Evolutionary conservation across 805 yeast genomes (phyloP).

Genomic region (Yamadazyma sp.): DNA sequence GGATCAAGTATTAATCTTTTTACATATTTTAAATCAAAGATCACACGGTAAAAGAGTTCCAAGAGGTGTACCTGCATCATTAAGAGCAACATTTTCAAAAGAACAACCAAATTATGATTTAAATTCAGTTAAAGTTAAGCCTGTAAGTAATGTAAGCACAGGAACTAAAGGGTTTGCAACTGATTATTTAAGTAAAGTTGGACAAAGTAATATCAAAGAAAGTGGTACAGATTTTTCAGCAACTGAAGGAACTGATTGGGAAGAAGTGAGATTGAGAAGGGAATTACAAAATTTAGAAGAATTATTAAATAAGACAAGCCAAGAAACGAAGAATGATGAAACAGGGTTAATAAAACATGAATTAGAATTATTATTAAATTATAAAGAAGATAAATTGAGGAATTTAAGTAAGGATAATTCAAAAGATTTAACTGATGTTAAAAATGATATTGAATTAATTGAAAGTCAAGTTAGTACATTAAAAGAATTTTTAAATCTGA

Average conservation of each 20-base stretch:
- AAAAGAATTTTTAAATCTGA: constrained; percentile 62
- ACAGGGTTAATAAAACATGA: constrained; percentile 50
- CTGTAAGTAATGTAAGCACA: constrained; percentile 9
- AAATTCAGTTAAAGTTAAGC: constrained; percentile 30
- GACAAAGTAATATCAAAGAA: constrained; percentile 39
- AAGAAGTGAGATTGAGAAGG: constrained; percentile 76
- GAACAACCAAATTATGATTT: constrained; percentile 73
- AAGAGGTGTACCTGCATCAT: constrained; percentile 87
- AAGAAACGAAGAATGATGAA: constrained; percentile 18
- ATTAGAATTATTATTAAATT: constrained; percentile 76
- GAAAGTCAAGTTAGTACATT: constrained; percentile 74
- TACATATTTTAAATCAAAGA: constrained; percentile 89
- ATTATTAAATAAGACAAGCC: constrained; percentile 52
- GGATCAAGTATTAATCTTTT: constrained; percentile 84
- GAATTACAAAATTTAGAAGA: constrained; percentile 73
- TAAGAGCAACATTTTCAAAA: constrained; percentile 88
- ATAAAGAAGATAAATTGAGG: constrained; percentile 60
- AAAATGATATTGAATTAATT: constrained; percentile 62
- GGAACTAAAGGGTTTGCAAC: constrained; percentile 46
- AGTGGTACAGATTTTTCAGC: constrained; percentile 70
- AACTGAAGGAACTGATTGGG: constrained; percentile 87
- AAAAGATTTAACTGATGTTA: constrained; percentile 49
- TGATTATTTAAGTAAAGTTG: constrained; percentile 53
- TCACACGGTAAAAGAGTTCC: constrained; percentile 84
- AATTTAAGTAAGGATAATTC: constrained; percentile 9